Evolutionary conservation across 106 monocot genomes (phyloP).

Genomic region (Phalaenopsis equestris): DNA sequence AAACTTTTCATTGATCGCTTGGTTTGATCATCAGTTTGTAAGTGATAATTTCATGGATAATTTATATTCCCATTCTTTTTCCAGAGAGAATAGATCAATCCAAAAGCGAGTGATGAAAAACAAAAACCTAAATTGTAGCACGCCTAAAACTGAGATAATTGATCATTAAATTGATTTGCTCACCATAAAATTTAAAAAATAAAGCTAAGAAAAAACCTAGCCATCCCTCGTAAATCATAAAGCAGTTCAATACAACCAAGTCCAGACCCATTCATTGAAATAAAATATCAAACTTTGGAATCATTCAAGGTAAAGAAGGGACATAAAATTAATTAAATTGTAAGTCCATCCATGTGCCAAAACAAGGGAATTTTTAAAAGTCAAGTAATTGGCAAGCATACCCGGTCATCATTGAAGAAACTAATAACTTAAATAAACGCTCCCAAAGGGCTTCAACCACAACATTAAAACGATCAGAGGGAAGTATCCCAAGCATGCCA

Average conservation of each 20-base stretch:
- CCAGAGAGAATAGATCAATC: no score
- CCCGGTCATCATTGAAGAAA: conserved; percentile 96
- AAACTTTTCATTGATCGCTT: no score
- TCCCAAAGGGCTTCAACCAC: conserved; percentile 82
- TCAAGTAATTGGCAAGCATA: conserved; percentile 23
- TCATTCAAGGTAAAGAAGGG: background rate
- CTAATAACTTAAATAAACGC: conserved; percentile 73
- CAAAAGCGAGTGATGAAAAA: no score
- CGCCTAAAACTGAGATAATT: no score
- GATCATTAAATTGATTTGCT: background rate
- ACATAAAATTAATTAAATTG: background rate
- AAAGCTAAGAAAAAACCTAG: background rate
- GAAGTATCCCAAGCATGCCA: conserved; percentile 88
- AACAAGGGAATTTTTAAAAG: background rate
- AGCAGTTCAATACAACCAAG: background rate
- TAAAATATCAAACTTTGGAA: background rate
- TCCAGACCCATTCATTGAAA: background rate
- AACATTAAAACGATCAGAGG: conserved; percentile 85
- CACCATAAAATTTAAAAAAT: background rate
- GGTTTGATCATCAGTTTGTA: no score
- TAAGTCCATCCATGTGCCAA: background rate
- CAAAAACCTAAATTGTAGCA: no score
- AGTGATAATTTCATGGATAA: no score
- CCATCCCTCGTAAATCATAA: background rate
- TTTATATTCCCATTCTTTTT: no score